Conservation (phyloP, 306 rosid genomes). For the Echinosophora koreensis region DNA sequence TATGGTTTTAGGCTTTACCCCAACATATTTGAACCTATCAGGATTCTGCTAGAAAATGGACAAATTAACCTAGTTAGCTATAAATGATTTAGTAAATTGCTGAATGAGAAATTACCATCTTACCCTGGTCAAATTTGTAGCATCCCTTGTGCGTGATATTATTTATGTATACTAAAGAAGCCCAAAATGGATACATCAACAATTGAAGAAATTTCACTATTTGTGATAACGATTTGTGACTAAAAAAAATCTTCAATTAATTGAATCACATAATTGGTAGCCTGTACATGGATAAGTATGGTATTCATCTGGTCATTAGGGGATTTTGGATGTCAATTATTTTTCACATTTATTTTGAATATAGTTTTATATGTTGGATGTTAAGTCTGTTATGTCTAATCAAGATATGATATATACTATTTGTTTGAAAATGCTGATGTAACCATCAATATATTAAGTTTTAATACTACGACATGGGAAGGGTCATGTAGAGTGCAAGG, state of each 20-base stretch:
- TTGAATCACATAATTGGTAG: too few relatives aligned
- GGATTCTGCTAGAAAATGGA: slow-evolving; percentile 9
- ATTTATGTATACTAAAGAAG: slow-evolving; percentile 3
- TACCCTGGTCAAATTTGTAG: slow-evolving; percentile 1
- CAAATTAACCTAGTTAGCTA: neutral
- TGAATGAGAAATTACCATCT: neutral
- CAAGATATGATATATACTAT: neutral
- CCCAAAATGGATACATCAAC: slow-evolving; percentile 13
- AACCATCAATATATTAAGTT: slow-evolving; percentile 26
- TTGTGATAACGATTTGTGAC: too few relatives aligned
- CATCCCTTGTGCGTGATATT: slow-evolving; percentile 8
- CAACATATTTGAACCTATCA: neutral
- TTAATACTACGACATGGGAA: slow-evolving; percentile 27
- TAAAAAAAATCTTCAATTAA: too few relatives aligned
- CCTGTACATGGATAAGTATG: neutral
- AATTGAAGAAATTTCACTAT: slow-evolving; percentile 19
- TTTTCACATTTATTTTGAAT: slow-evolving; percentile 9
- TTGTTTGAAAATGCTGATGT: slow-evolving; percentile 20
- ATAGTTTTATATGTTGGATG: slow-evolving; percentile 16
- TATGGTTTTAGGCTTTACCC: slow-evolving; percentile 30
- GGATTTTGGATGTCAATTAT: neutral
- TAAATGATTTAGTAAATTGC: neutral
- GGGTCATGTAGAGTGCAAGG: too few relatives aligned
- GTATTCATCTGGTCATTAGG: neutral
- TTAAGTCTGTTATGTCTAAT: neutral